Evolutionary conservation across 176 grass and related monocot genomes (phyloP).

Genomic region (Carex kokanica): DNA sequence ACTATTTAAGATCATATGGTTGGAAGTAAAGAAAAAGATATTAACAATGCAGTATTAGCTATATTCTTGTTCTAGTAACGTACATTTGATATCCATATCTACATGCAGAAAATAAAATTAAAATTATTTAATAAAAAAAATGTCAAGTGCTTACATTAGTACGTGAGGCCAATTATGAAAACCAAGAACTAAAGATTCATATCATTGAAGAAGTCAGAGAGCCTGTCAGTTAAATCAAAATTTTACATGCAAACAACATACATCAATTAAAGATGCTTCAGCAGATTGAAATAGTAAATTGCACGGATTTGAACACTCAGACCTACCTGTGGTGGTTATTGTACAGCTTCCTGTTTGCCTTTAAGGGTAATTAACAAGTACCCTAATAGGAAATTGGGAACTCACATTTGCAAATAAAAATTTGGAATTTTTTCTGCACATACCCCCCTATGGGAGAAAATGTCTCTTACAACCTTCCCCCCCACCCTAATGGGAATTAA

Average conservation of each 20-base stretch:
- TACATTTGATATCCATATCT: neutral
- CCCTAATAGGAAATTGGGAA: no score
- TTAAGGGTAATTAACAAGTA: neutral
- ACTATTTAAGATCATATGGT: neutral
- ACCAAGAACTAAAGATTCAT: slow-evolving; percentile 49
- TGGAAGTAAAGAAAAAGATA: neutral
- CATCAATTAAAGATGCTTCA: neutral
- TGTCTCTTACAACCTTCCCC: no score
- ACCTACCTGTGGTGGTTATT: neutral
- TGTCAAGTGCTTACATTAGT: slow-evolving; percentile 6
- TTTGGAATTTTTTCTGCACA: no score
- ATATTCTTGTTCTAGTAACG: neutral
- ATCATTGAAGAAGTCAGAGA: slow-evolving; percentile 65
- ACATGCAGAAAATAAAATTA: slow-evolving; percentile 1
- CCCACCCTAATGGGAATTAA: no score
- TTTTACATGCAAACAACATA: no score
- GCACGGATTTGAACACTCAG: neutral
- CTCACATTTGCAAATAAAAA: no score
- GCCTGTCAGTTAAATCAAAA: no score
- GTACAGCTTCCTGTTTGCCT: neutral
- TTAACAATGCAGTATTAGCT: no score
- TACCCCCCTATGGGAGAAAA: no score
- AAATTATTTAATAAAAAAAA: neutral
- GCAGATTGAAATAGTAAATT: neutral
- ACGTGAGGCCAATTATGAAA: neutral